These are phyloP conservation scores for Podaxis sp. DNA, from an alignment of 768 basidiomycete genomes.

Conservation along the genomic window DNA sequence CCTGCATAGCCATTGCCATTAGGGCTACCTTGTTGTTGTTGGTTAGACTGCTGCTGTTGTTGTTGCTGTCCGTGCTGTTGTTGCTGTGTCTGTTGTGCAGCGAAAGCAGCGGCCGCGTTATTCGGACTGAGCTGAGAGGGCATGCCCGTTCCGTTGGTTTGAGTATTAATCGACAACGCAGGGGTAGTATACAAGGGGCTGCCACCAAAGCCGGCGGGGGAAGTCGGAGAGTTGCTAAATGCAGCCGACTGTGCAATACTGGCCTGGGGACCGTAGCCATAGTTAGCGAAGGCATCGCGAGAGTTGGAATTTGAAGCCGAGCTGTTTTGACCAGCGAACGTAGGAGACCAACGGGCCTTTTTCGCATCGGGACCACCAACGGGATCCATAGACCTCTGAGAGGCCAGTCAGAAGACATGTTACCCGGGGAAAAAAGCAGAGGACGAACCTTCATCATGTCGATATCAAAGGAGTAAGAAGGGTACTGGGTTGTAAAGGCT, in stretches of 20 bases:
- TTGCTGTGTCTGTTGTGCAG: conserved; percentile 38
- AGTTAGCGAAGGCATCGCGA: conserved; percentile 80
- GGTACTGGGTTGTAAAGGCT: conserved; percentile 67
- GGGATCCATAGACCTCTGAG: conserved; percentile 83
- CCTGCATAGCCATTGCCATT: conserved; percentile 54
- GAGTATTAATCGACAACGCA: conserved; percentile 66
- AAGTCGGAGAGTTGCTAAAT: conserved; percentile 47
- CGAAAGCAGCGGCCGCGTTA: conserved; percentile 51
- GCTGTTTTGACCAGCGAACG: conserved; percentile 37
- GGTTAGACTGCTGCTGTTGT: conserved; percentile 35
- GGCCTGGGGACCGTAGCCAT: conserved; percentile 80
- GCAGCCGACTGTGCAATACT: conserved; percentile 51
- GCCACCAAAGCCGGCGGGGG: conserved; percentile 43
- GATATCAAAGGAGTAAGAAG: conserved; percentile 74
- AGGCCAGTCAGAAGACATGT: conserved; percentile 9
- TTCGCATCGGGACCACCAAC: conserved; percentile 81
- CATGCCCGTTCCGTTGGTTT: conserved; percentile 49
- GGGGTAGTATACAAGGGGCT: conserved; percentile 75
- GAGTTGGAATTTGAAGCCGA: conserved; percentile 20
- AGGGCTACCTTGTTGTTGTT: conserved; percentile 37
- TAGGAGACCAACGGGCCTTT: conserved; percentile 89
- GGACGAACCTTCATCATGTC: conserved; percentile 86
- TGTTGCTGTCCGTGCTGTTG: conserved; percentile 44
- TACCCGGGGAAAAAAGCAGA: not conserved
- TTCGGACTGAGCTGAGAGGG: conserved; percentile 68